Evolutionary conservation across 2,329 filamentous ascomycete species (phyloP), one percentile per base, ranked within the genome.

Genomic region (Fonsecaea pedrosoi): DNA sequence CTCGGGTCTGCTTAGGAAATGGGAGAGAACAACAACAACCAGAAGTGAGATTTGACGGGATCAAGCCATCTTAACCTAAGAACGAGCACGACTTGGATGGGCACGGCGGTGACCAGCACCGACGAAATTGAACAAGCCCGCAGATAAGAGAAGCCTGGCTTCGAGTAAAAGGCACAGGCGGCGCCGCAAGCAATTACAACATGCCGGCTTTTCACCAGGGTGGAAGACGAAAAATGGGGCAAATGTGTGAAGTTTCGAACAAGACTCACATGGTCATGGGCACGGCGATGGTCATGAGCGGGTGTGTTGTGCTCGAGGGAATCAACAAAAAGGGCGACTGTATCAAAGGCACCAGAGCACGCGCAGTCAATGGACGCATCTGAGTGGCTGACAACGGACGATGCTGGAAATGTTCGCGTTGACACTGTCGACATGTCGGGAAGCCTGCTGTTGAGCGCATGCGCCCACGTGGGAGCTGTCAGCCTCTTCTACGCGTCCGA

Each of bases 401-500:
- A 25, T 34, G 56, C 56, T 59, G 37, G 30, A 59, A 42, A 59
- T 59, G 57, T 9, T 25, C 7, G 30, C 25, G 7, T 50, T 18
- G 57, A 50, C 34, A 13, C 40, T 50, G 38, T 32, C 25, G 18
- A 60, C 38, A 21, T 18, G 38, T 45, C 57, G 57, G 25, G 34
- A 18, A 13, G 32, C 12, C 42, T 61, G 32, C 50, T 54, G 58
- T 45, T 57, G 32, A 54, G 50, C 56, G 55, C 50, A 54, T 64
- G 35, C 21, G 57, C 66, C 57, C 66, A 68, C 66, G 66, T 68
- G 66, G 66, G 64, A 63, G 50, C 54, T 2, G 54, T 54, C 48
- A 58, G 62, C 66, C 10, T 57, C 54, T 65, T 54, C 62, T 56
- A 65, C 66, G 66, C 66, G 66, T 65, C 60, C 55, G 18, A 59